Percentiles rank a stretch among this genome's conserved stretches.
These are phyloP conservation scores for Stephanocyclus meneghinianus DNA, from an alignment of 352 stramenopile genomes.

Conservation along the genomic window DNA sequence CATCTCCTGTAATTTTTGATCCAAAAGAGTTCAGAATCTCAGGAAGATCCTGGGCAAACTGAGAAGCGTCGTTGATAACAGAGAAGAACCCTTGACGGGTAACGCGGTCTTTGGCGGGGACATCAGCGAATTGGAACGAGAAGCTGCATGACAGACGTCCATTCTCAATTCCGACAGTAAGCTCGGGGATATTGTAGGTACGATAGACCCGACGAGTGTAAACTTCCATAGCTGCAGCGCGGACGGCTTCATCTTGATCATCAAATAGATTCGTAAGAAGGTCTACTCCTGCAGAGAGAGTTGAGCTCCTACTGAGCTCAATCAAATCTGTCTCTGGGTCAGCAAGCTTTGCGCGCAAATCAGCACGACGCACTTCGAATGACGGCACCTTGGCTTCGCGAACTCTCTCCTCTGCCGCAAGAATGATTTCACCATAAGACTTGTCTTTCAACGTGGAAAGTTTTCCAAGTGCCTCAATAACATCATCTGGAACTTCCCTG, in stretches of 20 bases:
- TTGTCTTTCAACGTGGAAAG: conserved; percentile 70
- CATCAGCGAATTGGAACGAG: conserved; percentile 84
- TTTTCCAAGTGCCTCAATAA: conserved; percentile 58
- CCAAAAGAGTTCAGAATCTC: conserved; percentile 72
- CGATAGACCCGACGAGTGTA: conserved; percentile 89
- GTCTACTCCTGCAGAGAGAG: conserved; percentile 84
- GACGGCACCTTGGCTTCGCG: conserved; percentile 74
- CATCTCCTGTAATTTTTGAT: conserved; percentile 49
- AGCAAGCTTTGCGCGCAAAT: conserved; percentile 65
- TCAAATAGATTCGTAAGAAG: conserved; percentile 84
- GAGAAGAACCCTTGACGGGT: conserved; percentile 71
- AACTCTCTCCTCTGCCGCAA: conserved; percentile 77
- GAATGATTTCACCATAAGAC: conserved; percentile 78
- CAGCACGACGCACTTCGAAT: conserved; percentile 74
- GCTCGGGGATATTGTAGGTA: conserved; percentile 82
- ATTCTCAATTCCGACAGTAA: conserved; percentile 69
- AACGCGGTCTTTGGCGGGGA: conserved; percentile 65
- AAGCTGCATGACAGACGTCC: conserved; percentile 77
- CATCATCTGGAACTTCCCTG: conserved; percentile 49
- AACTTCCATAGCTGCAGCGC: conserved; percentile 82
- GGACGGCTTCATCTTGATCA: conserved; percentile 77
- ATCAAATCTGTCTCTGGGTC: conserved; percentile 67
- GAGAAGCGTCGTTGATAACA: conserved; percentile 65
- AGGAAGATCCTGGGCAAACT: conserved; percentile 65
- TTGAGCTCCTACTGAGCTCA: conserved; percentile 69